Evolutionary conservation across 306 rosid genomes (phyloP).

Genomic region (Vachellia collinsii): DNA sequence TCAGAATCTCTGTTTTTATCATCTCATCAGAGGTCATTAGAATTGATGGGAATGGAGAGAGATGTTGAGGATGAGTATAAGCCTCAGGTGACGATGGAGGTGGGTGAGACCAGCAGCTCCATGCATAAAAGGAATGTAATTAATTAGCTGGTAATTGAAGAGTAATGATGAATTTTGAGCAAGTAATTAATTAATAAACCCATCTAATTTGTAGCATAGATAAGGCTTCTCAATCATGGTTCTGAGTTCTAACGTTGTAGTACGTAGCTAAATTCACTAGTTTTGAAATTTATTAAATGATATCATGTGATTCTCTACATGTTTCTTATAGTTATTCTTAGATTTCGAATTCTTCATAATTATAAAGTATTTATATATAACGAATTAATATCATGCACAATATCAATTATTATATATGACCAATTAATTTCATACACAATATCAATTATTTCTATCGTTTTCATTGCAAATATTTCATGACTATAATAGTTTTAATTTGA

Average conservation of each 20-base stretch:
- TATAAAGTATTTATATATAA: no score
- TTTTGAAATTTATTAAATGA: not conserved
- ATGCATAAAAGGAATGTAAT: slow-evolving; percentile 36
- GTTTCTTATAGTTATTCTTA: not conserved
- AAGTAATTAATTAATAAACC: not conserved
- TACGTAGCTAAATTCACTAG: not conserved
- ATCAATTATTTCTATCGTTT: not conserved
- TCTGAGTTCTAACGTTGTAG: not conserved
- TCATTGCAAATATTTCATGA: not conserved
- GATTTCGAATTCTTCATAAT: no score
- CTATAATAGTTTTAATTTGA: not conserved
- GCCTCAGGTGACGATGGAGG: slow-evolving; percentile 28
- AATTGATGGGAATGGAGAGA: slow-evolving; percentile 54
- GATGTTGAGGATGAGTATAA: slow-evolving; percentile 48
- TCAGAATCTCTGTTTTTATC: slow-evolving; percentile 27
- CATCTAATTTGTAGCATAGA: not conserved
- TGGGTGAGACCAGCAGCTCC: slow-evolving; percentile 63
- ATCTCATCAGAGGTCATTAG: slow-evolving; percentile 52
- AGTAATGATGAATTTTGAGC: slow-evolving; percentile 41
- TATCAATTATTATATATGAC: no score
- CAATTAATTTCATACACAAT: not conserved
- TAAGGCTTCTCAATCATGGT: not conserved
- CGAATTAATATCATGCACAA: no score
- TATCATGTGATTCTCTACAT: not conserved
- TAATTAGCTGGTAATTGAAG: not conserved